Evolutionary conservation across 1,139 yeast genomes (phyloP).

Genomic region (Lodderomyces parapsilosis): DNA sequence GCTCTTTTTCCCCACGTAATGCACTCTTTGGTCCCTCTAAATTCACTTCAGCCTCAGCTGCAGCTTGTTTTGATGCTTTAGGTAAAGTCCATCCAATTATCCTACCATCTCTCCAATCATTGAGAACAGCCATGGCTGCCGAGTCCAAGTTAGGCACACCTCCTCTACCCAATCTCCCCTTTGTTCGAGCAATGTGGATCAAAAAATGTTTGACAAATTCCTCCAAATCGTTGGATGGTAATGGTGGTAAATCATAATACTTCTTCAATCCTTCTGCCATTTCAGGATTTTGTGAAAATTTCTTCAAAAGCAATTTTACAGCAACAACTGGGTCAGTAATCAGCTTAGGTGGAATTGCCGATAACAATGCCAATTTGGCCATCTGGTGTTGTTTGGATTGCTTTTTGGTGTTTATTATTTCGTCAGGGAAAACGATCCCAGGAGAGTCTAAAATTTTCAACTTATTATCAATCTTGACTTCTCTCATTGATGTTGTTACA

Average conservation of each 20-base stretch:
- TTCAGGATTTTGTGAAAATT: conserved; percentile 65
- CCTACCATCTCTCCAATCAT: conserved; percentile 98
- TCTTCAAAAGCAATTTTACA: conserved; percentile 70
- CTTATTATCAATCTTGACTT: conserved; percentile 88
- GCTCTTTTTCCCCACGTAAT: conserved; percentile 46
- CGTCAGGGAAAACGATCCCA: conserved; percentile 93
- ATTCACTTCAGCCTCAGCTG: conserved; percentile 22
- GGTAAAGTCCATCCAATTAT: conserved; percentile 90
- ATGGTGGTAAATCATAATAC: conserved; percentile 79
- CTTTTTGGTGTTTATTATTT: conserved; percentile 43
- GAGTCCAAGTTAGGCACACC: conserved; percentile 88
- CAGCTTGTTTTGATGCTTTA: conserved; percentile 51
- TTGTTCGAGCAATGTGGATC: conserved; percentile 88
- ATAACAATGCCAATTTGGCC: conserved; percentile 82
- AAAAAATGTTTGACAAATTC: conserved; percentile 80
- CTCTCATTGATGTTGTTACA: conserved; percentile 87
- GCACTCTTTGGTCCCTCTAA: conserved; percentile 42
- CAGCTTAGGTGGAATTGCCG: conserved; percentile 88
- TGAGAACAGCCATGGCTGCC: conserved; percentile 80
- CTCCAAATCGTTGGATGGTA: conserved; percentile 62
- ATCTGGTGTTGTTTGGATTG: conserved; percentile 64
- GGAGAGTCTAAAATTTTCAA: conserved; percentile 91
- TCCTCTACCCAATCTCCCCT: conserved; percentile 90
- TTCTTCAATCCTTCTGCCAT: conserved; percentile 75
- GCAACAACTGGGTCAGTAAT: conserved; percentile 85